Evolutionary conservation across 768 basidiomycete genomes (phyloP).

Genomic region (Chalciporus chontae): DNA sequence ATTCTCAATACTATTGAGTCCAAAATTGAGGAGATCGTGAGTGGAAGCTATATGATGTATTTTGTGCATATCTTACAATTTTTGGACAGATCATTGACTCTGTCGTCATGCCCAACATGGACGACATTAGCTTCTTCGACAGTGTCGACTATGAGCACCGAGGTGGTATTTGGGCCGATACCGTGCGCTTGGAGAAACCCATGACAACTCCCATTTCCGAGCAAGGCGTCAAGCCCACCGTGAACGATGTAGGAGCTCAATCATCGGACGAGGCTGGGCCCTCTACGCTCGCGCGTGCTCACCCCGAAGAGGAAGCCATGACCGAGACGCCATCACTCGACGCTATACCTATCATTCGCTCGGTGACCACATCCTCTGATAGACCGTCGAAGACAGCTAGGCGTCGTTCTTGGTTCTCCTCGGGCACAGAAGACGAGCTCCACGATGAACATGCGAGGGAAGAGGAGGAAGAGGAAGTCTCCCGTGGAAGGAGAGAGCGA

Average conservation of each 20-base stretch:
- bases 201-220: slow-evolving; percentile 12
- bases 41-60: slow-evolving; percentile 25
- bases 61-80: neutral
- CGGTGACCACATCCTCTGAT: slow-evolving; percentile 24
- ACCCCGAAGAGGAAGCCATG: slow-evolving; percentile 29
- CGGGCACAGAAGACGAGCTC: slow-evolving; percentile 37
- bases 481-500: slow-evolving; percentile 25
- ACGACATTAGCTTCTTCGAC: slow-evolving; percentile 96
- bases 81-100: slow-evolving; percentile 82
- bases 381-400: slow-evolving; percentile 28
- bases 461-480: slow-evolving; percentile 21
- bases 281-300: slow-evolving; percentile 18
- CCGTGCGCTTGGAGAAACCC: slow-evolving; percentile 44
- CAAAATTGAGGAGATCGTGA: slow-evolving; percentile 80
- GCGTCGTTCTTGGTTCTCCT: slow-evolving; percentile 59
- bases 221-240: slow-evolving; percentile 1
- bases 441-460: slow-evolving; percentile 18
- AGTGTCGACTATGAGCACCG: slow-evolving; percentile 59
- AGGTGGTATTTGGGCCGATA: slow-evolving; percentile 89
- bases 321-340: slow-evolving; percentile 25
- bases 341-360: slow-evolving; percentile 15
- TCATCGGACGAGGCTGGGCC: slow-evolving; percentile 34
- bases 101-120: slow-evolving; percentile 96
- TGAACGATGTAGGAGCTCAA: slow-evolving; percentile 23
- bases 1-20: slow-evolving; percentile 88